phyloP scores from a whole-genome alignment of 2,329 filamentous ascomycete species.

The Dothistroma pini region DNA sequence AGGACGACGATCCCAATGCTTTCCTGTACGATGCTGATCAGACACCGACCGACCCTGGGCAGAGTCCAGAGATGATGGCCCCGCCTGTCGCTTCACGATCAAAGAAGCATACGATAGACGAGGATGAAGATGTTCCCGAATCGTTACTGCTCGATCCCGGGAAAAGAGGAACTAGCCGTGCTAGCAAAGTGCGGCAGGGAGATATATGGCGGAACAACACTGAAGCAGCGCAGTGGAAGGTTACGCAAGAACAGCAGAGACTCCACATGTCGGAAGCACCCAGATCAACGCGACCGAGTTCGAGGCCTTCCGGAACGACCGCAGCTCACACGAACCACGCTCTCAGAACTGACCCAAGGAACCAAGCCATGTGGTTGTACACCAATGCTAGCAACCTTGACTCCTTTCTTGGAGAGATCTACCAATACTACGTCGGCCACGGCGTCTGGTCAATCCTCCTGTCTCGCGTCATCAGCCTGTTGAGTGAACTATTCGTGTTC shows the following conservation, averaged over 20 bases:
- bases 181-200: slow-evolving; percentile 7
- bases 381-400: slow-evolving; percentile 88
- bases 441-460: slow-evolving; percentile 83
- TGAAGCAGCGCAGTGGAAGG: slow-evolving; percentile 48
- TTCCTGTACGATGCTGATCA: slow-evolving; percentile 48
- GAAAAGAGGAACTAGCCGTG: slow-evolving; percentile 12
- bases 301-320: slow-evolving; percentile 10
- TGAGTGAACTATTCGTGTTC: slow-evolving; percentile 81
- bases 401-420: slow-evolving; percentile 79
- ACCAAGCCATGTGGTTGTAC: slow-evolving; percentile 88
- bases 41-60: slow-evolving; percentile 39
- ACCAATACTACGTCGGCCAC: slow-evolving; percentile 78
- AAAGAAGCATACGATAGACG: slow-evolving; percentile 45
- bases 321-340: slow-evolving; percentile 27
- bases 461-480: slow-evolving; percentile 64
- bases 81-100: slow-evolving; percentile 33
- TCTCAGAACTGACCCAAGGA: slow-evolving; percentile 55
- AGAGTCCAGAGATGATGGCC: slow-evolving; percentile 38
- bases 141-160: slow-evolving; percentile 59
- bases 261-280: slow-evolving; percentile 34
- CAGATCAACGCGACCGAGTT: slow-evolving; percentile 14
- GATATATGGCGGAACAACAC: slow-evolving; percentile 13
- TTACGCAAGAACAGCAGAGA: slow-evolving; percentile 45
- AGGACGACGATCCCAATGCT: slow-evolving; percentile 55
- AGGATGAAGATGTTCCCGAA: slow-evolving; percentile 61